These are phyloP conservation scores for Neurospora sp. DNA, from an alignment of 495 filamentous ascomycete genomes.

Conservation along the genomic window DNA sequence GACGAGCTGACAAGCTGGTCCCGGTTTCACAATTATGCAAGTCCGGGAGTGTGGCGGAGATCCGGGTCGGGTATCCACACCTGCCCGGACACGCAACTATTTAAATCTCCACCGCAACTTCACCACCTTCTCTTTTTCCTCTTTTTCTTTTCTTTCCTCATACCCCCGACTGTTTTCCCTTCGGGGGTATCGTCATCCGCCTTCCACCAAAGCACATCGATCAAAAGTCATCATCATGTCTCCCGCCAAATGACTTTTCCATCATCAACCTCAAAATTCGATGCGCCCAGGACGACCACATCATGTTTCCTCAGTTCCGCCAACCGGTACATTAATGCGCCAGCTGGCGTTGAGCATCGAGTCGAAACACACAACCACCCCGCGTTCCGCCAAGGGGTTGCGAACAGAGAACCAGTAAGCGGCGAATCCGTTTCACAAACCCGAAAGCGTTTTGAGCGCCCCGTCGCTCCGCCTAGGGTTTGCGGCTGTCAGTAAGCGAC, in stretches of 20 bases:
- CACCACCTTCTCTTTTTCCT: background rate
- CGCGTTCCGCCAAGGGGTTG: conserved; percentile 9
- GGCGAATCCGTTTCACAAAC: conserved; percentile 6
- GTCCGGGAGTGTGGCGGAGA: background rate
- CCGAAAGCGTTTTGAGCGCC: conserved; percentile 9
- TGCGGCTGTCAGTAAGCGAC: background rate
- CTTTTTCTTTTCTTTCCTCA: background rate
- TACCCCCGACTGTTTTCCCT: background rate
- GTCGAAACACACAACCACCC: background rate
- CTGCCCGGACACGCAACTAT: background rate
- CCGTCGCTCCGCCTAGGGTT: background rate
- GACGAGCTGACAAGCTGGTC: background rate
- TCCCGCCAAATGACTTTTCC: background rate
- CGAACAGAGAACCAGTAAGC: conserved; percentile 7
- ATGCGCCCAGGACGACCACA: background rate
- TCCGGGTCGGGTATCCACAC: background rate
- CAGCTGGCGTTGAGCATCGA: background rate
- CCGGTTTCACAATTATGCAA: background rate
- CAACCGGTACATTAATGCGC: background rate
- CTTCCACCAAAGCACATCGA: background rate
- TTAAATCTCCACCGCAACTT: background rate
- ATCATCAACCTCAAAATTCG: background rate
- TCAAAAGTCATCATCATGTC: background rate
- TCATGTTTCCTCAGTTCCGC: background rate
- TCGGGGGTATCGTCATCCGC: background rate